Base-by-base conservation (phyloP, 208 protist species). In the Strigomonas galati region DNA sequence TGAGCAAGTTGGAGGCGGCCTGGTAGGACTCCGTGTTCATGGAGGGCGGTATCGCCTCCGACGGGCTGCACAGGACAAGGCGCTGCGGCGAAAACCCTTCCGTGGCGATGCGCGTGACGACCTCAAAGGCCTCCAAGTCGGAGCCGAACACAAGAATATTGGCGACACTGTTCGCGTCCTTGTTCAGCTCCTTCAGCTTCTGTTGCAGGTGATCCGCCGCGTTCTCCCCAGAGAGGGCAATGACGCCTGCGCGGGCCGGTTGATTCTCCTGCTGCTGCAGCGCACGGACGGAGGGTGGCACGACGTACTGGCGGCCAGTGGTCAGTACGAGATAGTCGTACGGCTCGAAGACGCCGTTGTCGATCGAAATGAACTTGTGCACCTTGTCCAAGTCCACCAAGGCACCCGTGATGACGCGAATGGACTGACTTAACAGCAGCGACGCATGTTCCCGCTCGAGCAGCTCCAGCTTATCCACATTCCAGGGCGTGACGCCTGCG, bases 311-410 rank as follows among this genome's bases (percentile, higher is more conserved):
- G 56, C 91, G 71, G 0, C 91, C 90, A n/a, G 87, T 81, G 26
- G 85, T 83, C 14, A 97, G 73, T 40, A 97, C 66, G 14, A 97
- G 75, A 73, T 93, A 88, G 68, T 97, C 93, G 71, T 97, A 97
- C 26, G 91, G 86, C 69, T 95, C 89, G 52, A 88, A 92, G 37
- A 78, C 72, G 35, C 84, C 82, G 65, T 95, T 93, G 71, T 97
- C 91, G 21, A 93, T 65, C 37, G 77, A 72, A 21, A 97, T 73
- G 56, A 83, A 95, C 48, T 82, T 85, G 65, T 92, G 73, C 15
- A 60, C 73, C 35, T 84, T 93, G 62, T 97, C 91, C 4, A 97
- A 70, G 75, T 97, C 93, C 10, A 95, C 67, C 23, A 96, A 52
- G n/a, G 76, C 84, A 26, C 89, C 89, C 21, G 77, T 56, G 23